phyloP scores from a whole-genome alignment of 2,329 filamentous ascomycete species.

The Fusarium sp. region DNA sequence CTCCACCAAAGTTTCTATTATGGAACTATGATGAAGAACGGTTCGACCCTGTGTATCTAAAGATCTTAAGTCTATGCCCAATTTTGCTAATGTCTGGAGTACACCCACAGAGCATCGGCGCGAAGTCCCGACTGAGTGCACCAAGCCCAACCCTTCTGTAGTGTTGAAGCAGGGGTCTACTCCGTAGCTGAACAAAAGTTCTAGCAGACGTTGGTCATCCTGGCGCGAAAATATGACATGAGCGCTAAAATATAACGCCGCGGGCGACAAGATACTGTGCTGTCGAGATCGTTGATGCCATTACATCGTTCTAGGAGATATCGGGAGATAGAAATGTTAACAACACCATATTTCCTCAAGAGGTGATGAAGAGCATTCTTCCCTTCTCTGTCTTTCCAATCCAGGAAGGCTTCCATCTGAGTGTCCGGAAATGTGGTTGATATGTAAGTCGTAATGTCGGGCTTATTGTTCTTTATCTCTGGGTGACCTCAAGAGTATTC shows the following conservation, averaged over 20 bases:
- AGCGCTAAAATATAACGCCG: neutral
- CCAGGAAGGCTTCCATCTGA: neutral
- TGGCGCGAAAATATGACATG: accelerated
- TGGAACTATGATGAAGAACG: neutral
- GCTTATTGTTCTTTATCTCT: too few relatives aligned
- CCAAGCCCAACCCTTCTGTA: neutral
- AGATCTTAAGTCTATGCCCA: neutral
- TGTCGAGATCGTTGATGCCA: neutral
- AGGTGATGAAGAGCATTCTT: neutral
- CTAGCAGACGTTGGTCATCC: neutral
- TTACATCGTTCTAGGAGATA: neutral
- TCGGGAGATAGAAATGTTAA: neutral
- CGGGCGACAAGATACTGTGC: neutral
- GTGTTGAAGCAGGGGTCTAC: neutral
- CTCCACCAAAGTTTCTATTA: neutral
- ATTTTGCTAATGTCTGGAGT: neutral
- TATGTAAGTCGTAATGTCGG: too few relatives aligned
- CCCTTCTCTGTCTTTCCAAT: neutral
- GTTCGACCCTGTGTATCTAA: neutral
- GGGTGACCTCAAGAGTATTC: too few relatives aligned
- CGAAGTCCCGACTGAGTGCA: neutral
- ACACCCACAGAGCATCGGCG: neutral
- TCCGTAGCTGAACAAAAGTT: neutral
- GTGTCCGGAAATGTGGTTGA: neutral
- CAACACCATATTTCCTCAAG: neutral